These are phyloP conservation scores for Furcasterigmium furcatum DNA, from an alignment of 2,329 filamentous ascomycete species.

Conservation along the genomic window DNA sequence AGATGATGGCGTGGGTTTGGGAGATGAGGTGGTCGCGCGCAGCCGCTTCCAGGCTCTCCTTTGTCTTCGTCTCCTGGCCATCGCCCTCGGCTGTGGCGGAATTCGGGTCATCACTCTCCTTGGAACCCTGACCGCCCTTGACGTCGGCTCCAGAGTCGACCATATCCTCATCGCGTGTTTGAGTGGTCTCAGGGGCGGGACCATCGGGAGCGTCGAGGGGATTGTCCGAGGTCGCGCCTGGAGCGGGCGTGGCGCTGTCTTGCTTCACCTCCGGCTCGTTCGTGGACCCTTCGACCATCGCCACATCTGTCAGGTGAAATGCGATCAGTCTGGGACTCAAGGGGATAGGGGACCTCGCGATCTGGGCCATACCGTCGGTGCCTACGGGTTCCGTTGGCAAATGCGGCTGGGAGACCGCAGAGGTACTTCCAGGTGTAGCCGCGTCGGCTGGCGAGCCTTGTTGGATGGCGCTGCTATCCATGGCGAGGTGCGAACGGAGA, in stretches of 20 bases:
- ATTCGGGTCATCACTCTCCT: constrained; percentile 41
- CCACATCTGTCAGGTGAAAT: constrained; percentile 44
- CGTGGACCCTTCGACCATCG: constrained; percentile 54
- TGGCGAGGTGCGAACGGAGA: too few species aligned
- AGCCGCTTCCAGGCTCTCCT: constrained; percentile 77
- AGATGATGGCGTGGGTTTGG: constrained; percentile 92
- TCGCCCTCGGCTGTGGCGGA: constrained; percentile 41
- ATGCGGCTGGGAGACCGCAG: too few species aligned
- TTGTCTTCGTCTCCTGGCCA: constrained; percentile 63
- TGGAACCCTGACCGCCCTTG: constrained; percentile 44
- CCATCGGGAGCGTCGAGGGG: constrained; percentile 67
- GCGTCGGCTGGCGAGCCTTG: too few species aligned
- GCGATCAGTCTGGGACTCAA: neutral
- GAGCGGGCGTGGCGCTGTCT: constrained; percentile 57
- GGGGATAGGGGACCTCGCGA: constrained; percentile 35
- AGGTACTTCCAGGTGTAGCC: too few species aligned
- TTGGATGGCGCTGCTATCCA: too few species aligned
- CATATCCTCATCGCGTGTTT: constrained; percentile 74
- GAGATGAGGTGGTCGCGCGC: constrained; percentile 89
- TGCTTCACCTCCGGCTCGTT: constrained; percentile 54
- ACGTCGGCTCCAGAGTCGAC: constrained; percentile 36
- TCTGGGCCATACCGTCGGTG: too few species aligned
- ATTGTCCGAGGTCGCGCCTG: constrained; percentile 54
- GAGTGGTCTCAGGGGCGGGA: constrained; percentile 58
- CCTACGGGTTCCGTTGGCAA: too few species aligned